Percentiles rank a stretch among this genome's conserved stretches.
Evolutionary conservation across 2,329 filamentous ascomycete species (phyloP).

Genomic region (Colletotrichum sp.): DNA sequence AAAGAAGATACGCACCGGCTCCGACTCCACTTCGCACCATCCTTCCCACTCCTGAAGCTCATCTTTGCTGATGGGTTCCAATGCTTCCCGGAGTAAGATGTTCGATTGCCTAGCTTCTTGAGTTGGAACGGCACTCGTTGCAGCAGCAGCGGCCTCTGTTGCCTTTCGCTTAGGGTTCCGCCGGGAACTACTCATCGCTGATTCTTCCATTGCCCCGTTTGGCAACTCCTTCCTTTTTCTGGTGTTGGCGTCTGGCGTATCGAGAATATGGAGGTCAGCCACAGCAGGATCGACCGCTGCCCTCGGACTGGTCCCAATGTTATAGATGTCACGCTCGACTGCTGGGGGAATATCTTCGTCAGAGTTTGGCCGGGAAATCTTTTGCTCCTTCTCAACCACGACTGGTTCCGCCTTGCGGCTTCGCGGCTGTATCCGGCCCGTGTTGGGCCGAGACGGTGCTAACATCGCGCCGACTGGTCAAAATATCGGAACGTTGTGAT

Average conservation of each 20-base stretch:
- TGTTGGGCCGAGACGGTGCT: background rate
- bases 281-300: background rate
- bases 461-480: background rate
- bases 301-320: background rate
- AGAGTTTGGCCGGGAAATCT: background rate
- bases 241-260: background rate
- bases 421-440: background rate
- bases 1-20: constrained; percentile 66
- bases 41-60: constrained; percentile 69
- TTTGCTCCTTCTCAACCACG: background rate
- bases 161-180: constrained; percentile 52
- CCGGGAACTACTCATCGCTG: constrained; percentile 21
- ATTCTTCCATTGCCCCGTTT: background rate
- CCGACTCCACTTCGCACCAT: constrained; percentile 87
- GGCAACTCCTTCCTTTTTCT: constrained; percentile 13
- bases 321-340: background rate
- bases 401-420: background rate
- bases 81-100: constrained; percentile 48
- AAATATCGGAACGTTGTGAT: background rate
- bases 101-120: constrained; percentile 28
- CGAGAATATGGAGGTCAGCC: background rate
- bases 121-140: background rate
- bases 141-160: constrained; percentile 33
- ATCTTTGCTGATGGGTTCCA: constrained; percentile 50
- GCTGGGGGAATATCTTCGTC: background rate